phyloP scores from a whole-genome alignment of 192 early-diverging fungal genomes.

The Backusella circina region DNA sequence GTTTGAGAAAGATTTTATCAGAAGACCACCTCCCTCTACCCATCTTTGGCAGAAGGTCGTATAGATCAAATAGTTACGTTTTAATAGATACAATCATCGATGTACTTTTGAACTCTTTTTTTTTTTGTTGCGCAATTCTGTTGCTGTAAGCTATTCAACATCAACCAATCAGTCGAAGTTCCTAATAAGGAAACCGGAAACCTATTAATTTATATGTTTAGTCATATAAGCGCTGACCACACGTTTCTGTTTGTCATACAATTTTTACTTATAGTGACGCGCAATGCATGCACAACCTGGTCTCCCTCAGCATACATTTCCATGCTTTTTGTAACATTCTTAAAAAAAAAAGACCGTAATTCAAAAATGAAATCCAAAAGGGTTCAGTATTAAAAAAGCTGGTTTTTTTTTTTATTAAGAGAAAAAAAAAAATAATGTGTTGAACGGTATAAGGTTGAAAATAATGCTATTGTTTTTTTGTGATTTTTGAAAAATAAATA shows the following conservation, averaged over 20 bases:
- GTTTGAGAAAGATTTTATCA: too few relatives aligned
- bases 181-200: too few relatives aligned
- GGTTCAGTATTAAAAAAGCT: not conserved
- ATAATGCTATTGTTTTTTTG: slow-evolving; percentile 1
- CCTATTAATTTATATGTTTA: not conserved
- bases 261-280: not conserved
- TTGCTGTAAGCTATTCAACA: too few relatives aligned
- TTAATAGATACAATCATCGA: too few relatives aligned
- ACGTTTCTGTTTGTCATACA: not conserved
- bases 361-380: not conserved
- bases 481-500: not conserved
- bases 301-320: not conserved
- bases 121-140: too few relatives aligned
- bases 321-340: not conserved
- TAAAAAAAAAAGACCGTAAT: not conserved
- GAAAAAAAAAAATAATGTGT: not conserved
- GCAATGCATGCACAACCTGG: not conserved
- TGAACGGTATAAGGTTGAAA: not conserved
- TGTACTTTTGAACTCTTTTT: too few relatives aligned
- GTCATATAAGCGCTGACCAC: not conserved
- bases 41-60: too few relatives aligned
- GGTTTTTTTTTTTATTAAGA: not conserved
- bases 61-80: too few relatives aligned
- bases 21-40: too few relatives aligned
- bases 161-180: too few relatives aligned